A percentile compares a stretch with the other conserved stretches of the same genome.
Evolutionary conservation across 768 basidiomycete species (phyloP).

Genomic region (Hygrophoropsis aurantiaca): DNA sequence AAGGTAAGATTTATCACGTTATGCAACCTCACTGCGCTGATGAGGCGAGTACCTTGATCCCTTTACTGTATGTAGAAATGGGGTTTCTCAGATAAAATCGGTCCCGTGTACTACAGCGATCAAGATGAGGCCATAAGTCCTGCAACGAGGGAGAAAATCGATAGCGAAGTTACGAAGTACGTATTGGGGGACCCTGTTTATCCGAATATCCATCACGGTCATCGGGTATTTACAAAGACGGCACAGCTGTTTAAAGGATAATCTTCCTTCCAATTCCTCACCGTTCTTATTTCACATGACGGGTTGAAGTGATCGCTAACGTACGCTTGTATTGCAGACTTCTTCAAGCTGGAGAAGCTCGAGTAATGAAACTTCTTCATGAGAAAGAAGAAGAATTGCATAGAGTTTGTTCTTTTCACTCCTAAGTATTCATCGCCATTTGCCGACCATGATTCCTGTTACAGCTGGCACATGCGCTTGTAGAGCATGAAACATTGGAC

Average conservation of each 20-base stretch:
- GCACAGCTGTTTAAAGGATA: too few species aligned
- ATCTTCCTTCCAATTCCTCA: neutral
- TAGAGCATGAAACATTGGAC: conserved; percentile 93
- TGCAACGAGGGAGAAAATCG: conserved; percentile 79
- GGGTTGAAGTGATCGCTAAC: neutral
- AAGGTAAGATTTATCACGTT: conserved; percentile 52
- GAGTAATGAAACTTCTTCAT: conserved; percentile 64
- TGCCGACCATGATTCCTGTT: conserved; percentile 5
- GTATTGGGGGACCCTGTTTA: conserved; percentile 28
- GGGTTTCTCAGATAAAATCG: conserved; percentile 77
- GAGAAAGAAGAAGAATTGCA: conserved; percentile 75
- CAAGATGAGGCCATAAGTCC: conserved; percentile 71
- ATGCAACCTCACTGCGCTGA: neutral
- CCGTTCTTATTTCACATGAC: neutral
- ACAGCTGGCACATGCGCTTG: conserved; percentile 86
- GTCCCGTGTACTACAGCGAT: conserved; percentile 81
- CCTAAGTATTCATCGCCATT: conserved; percentile 1
- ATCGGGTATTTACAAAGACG: too few species aligned
- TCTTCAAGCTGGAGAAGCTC: conserved; percentile 66
- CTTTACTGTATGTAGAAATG: conserved; percentile 47
- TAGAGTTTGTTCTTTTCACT: conserved; percentile 43
- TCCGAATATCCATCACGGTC: neutral
- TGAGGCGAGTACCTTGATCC: conserved; percentile 3
- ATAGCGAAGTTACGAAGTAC: conserved; percentile 81
- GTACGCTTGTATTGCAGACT: conserved; percentile 36